Percentiles rank a stretch among this genome's conserved stretches.
phyloP scores from a whole-genome alignment of 495 filamentous ascomycete genomes.

The Penicillium riverlandense region DNA sequence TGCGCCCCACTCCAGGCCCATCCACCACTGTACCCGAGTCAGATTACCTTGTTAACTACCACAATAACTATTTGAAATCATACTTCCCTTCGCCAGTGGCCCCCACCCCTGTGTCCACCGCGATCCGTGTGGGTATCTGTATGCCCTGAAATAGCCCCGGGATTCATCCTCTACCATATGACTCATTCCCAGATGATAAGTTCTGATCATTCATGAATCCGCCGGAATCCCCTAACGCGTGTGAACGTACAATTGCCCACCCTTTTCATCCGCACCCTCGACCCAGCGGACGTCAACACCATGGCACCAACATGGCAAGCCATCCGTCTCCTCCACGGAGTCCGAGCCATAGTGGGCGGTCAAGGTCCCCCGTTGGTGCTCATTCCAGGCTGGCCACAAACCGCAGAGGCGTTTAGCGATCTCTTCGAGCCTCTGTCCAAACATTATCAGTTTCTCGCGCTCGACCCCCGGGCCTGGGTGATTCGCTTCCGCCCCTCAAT shows the following conservation, averaged over 20 bases:
- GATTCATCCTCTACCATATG: neutral
- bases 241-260: neutral
- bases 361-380: conserved; percentile 15
- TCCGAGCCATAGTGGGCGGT: conserved; percentile 19
- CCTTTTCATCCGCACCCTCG: neutral
- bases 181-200: neutral
- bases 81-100: no score
- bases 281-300: neutral
- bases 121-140: no score
- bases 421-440: conserved; percentile 17
- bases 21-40: no score
- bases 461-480: conserved; percentile 18
- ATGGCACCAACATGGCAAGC: conserved; percentile 17
- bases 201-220: no score
- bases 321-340: conserved; percentile 16
- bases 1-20: no score
- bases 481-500: conserved; percentile 7
- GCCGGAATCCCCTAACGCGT: neutral
- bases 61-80: no score
- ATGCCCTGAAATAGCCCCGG: no score
- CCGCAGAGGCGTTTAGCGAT: conserved; percentile 16
- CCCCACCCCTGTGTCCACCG: no score
- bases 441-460: conserved; percentile 16
- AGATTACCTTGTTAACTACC: no score
- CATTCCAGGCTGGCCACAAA: conserved; percentile 21